These are phyloP conservation scores for Blastomyces emzantsi DNA, from an alignment of 2,329 filamentous ascomycete species.

Conservation along the genomic window DNA sequence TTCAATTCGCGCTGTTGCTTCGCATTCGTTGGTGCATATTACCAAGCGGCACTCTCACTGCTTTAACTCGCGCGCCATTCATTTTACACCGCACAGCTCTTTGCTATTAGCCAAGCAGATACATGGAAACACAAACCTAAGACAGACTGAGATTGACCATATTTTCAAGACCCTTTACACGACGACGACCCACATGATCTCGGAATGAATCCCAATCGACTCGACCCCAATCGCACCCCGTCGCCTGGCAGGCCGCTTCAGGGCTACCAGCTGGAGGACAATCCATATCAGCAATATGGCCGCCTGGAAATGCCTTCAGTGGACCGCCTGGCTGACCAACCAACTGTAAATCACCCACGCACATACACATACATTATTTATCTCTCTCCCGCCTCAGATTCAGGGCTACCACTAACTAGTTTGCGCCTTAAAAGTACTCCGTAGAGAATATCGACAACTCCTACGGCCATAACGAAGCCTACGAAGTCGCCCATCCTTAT, in stretches of 20 bases:
- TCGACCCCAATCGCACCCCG: slow-evolving; percentile 50
- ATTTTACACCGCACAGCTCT: not conserved
- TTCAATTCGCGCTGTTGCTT: not conserved
- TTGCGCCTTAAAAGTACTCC: slow-evolving; percentile 48
- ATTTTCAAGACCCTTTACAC: slow-evolving; percentile 4
- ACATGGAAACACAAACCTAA: not conserved
- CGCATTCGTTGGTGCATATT: not conserved
- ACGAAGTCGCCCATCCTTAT: slow-evolving; percentile 44
- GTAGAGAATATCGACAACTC: slow-evolving; percentile 58
- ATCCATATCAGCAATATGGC: slow-evolving; percentile 52
- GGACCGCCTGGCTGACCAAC: slow-evolving; percentile 73
- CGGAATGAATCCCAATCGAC: slow-evolving; percentile 45
- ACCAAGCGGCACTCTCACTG: not conserved
- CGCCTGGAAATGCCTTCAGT: slow-evolving; percentile 62
- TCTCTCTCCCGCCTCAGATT: not conserved
- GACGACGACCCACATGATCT: slow-evolving; percentile 31
- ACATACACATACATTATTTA: not conserved
- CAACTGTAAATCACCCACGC: slow-evolving; percentile 55
- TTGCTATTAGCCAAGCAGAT: not conserved
- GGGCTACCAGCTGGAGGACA: slow-evolving; percentile 75
- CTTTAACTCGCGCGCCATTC: not conserved
- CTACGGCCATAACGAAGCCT: slow-evolving; percentile 54
- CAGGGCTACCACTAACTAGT: not conserved
- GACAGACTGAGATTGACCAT: not conserved
- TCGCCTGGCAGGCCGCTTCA: slow-evolving; percentile 68